Base-by-base conservation (phyloP, 345 rosid species). In the Salix suchowensis region DNA sequence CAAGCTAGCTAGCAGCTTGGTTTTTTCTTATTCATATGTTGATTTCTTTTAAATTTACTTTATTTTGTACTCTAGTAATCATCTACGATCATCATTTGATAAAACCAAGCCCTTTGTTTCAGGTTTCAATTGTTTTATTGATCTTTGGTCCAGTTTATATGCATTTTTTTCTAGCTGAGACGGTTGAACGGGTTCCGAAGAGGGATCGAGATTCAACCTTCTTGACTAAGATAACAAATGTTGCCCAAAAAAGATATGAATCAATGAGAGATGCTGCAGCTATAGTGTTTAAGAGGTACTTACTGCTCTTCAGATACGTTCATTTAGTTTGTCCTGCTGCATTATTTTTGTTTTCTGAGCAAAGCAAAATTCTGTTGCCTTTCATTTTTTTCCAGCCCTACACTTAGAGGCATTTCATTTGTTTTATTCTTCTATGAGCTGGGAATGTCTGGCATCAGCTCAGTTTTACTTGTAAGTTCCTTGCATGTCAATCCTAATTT, bases 371-470 rank as follows among this genome's bases (percentile, higher is more conserved):
- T n/a, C 46, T 46, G 7, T 24, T 19, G 11, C 28, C 42, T 37
- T 36, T 60, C 19, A 11, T 5, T 13, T 65, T 65, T 76, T 79
- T 82, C 91, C 91, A 88, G 91, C 73, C 84, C 82, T 55, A 79
- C 85, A 15, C 89, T 88, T 0, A 71, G 84, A 44, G 87, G 85
- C 72, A 85, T 88, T 78, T 78, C 89, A 13, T 26, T 83, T 18
- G 82, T 88, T 85, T 85, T 84, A 64, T 88, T 88, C 78, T 88
- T 88, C 80, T 88, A 86, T 68, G 80, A 86, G 77, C 61, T 88
- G 72, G 91, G 91, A 78, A 88, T 83, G 91, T 82, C 91, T 0
- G 89, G 91, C 54, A 85, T 88, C 85, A 85, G 39, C 52, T 55
- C 83, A 9, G 87, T 88, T 44, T 78, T 88, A 67, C 61, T 88